These are phyloP conservation scores for Trichaptum fuscoviolaceum DNA, from an alignment of 768 basidiomycete species.

Conservation along the genomic window DNA sequence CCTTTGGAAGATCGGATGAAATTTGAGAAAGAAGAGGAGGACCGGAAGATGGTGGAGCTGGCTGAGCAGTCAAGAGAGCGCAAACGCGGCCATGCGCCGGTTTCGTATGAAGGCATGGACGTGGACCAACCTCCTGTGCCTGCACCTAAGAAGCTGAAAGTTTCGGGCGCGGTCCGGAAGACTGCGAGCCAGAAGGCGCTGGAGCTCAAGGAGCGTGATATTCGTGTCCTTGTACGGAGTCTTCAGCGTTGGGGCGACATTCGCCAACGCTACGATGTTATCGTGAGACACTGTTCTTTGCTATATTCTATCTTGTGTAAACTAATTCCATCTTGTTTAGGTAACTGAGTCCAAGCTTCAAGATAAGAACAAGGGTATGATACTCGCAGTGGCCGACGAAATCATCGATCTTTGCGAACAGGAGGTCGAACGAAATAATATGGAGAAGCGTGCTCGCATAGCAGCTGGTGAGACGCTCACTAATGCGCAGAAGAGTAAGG, in stretches of 20 bases:
- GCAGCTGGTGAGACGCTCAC: conserved; percentile 85
- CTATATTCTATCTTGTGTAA: conserved; percentile 7
- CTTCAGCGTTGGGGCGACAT: conserved; percentile 98
- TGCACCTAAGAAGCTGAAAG: conserved; percentile 70
- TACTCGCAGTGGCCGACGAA: conserved; percentile 88
- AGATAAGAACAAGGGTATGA: conserved; percentile 91
- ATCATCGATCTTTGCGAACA: conserved; percentile 80
- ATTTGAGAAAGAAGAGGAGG: conserved; percentile 76
- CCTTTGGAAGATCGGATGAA: conserved; percentile 86
- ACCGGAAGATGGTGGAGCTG: conserved; percentile 66
- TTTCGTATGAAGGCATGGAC: conserved; percentile 94
- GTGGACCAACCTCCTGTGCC: conserved; percentile 64
- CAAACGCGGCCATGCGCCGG: conserved; percentile 81
- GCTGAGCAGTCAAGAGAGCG: conserved; percentile 60
- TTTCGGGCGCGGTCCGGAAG: conserved; percentile 72
- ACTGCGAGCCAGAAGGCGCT: conserved; percentile 90
- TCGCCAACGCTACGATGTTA: conserved; percentile 86
- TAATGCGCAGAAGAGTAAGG: conserved; percentile 95
- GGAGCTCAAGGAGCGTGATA: conserved; percentile 96
- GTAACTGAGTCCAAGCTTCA: conserved; percentile 85
- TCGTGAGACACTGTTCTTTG: conserved; percentile 52
- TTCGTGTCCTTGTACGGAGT: conserved; percentile 91
- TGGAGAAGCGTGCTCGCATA: conserved; percentile 68
- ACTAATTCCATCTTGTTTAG: conserved; percentile 32
- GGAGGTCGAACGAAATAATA: conserved; percentile 81